These are phyloP conservation scores for Houttuynia cordata DNA, from an alignment of 164 flowering plant species.

Conservation along the genomic window DNA sequence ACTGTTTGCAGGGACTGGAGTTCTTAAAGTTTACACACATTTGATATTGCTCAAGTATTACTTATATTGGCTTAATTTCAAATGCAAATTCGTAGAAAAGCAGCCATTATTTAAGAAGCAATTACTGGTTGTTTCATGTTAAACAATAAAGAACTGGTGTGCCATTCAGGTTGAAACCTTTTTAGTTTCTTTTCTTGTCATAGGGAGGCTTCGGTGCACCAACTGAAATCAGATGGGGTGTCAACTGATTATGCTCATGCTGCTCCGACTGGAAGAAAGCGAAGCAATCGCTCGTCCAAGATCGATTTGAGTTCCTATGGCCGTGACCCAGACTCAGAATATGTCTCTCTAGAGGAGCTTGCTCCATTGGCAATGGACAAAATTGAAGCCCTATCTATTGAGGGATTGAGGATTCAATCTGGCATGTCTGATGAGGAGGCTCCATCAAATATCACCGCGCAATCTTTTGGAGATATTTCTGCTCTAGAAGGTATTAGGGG, in stretches of 20 bases:
- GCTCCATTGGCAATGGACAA: slow-evolving; percentile 93
- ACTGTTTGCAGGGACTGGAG: too few relatives aligned
- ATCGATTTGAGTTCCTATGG: slow-evolving; percentile 16
- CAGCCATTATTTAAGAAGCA: too few relatives aligned
- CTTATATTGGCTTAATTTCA: too few relatives aligned
- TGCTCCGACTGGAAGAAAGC: slow-evolving; percentile 14
- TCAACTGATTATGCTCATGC: slow-evolving; percentile 18
- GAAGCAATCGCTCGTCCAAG: slow-evolving; percentile 22
- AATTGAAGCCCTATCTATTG: slow-evolving; percentile 86
- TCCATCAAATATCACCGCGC: slow-evolving; percentile 60
- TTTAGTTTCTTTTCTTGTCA: slow-evolving; percentile 1
- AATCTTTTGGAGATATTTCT: slow-evolving; percentile 53
- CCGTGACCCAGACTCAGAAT: slow-evolving; percentile 35
- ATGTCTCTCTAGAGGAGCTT: slow-evolving; percentile 76
- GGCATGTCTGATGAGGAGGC: slow-evolving; percentile 78
- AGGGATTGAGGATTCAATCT: slow-evolving; percentile 86
- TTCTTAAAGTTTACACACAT: too few relatives aligned
- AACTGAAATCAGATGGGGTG: slow-evolving; percentile 15
- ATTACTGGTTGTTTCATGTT: too few relatives aligned
- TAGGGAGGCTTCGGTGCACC: slow-evolving; percentile 31
- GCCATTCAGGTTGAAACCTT: background rate
- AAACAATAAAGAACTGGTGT: background rate
- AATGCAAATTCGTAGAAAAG: background rate
- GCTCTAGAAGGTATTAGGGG: slow-evolving; percentile 50
- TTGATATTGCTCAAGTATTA: too few relatives aligned